These are phyloP conservation scores for Porcisia deanei DNA, from an alignment of 208 protist species.

Conservation along the genomic window DNA sequence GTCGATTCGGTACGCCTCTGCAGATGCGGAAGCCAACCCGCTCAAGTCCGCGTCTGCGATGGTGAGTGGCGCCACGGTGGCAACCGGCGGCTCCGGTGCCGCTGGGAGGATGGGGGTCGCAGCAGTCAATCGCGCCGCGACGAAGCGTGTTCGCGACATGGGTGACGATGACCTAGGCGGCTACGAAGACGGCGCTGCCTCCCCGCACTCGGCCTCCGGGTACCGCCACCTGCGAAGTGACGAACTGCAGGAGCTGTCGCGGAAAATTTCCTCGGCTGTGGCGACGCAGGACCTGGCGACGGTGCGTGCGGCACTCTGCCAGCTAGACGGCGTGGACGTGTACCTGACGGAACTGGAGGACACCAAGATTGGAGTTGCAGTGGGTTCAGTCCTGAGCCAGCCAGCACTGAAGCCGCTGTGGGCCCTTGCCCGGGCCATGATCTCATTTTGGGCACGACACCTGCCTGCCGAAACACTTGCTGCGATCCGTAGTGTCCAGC, in stretches of 20 bases:
- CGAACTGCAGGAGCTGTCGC: constrained; percentile 46
- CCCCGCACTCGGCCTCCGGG: neutral
- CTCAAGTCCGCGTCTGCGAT: constrained; percentile 41
- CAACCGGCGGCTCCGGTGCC: neutral
- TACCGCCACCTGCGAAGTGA: constrained; percentile 24
- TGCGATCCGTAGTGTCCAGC: constrained; percentile 56
- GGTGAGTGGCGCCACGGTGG: neutral
- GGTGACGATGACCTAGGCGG: constrained; percentile 4
- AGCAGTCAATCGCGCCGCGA: constrained; percentile 9
- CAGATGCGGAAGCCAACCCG: constrained; percentile 69
- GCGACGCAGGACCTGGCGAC: constrained; percentile 32
- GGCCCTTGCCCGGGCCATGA: constrained; percentile 65
- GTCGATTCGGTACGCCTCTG: constrained; percentile 57
- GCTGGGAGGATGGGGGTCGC: constrained; percentile 6
- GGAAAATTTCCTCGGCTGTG: constrained; percentile 46
- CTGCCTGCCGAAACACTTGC: constrained; percentile 62
- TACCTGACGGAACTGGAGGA: constrained; percentile 51
- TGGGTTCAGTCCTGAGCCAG: constrained; percentile 57
- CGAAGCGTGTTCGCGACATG: constrained; percentile 30
- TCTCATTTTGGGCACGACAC: constrained; percentile 72
- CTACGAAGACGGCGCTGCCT: neutral
- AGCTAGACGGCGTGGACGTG: constrained; percentile 65
- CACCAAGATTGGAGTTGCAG: constrained; percentile 77
- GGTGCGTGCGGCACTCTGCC: constrained; percentile 48
- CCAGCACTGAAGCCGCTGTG: constrained; percentile 51